Base-by-base conservation (phyloP, 805 yeast species). In the Nakazawaea ishiwadae region DNA sequence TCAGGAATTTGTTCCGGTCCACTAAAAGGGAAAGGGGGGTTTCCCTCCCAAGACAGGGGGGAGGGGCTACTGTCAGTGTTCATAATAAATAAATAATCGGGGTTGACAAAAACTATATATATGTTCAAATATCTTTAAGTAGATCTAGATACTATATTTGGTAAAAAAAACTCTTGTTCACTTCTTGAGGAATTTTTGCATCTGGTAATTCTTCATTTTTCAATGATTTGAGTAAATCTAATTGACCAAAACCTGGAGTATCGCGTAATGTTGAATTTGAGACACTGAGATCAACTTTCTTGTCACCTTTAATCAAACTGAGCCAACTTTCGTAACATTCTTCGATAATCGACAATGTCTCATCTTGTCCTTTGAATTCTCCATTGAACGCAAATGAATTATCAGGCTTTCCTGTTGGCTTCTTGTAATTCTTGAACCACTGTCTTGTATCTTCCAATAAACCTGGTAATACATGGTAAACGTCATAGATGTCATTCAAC, bases 371-470 rank as follows among this genome's bases (percentile, higher is more conserved):
- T 54, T 72, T 67, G 58, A 77, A 82, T 51, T 79, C 73, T 42
- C 88, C 95, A 47, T 78, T 65, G 64, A 81, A 83, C 14, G 86
- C 90, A 60, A 87, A 86, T 47, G 69, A 66, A 63, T 87, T 87
- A 51, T 71, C 74, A 35, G 84, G 81, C 62, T 85, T 86, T 12
- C 89, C 91, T 48, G 81, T 83, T 10, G 96, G 95, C 29, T 81
- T 72, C 61, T 87, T 87, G 71, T 87, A 87, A 54, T 80, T 76
- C 66, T 81, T 77, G 67, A 86, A 86, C 96, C 96, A 87, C 49
- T 67, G 76, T 55, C 75, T 75, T 30, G 90, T 78, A 31, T 80
- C 77, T 44, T 76, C 68, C 49, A 87, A 65, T 39, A 85, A 65
- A n/a, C 83, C 83, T 28, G 95, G 95, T 66, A 83, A 71, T 48